A percentile compares a stretch with the other conserved stretches of the same genome.
These are phyloP conservation scores for Euclidium syriacum DNA, from an alignment of 345 rosid genomes.

Conservation along the genomic window DNA sequence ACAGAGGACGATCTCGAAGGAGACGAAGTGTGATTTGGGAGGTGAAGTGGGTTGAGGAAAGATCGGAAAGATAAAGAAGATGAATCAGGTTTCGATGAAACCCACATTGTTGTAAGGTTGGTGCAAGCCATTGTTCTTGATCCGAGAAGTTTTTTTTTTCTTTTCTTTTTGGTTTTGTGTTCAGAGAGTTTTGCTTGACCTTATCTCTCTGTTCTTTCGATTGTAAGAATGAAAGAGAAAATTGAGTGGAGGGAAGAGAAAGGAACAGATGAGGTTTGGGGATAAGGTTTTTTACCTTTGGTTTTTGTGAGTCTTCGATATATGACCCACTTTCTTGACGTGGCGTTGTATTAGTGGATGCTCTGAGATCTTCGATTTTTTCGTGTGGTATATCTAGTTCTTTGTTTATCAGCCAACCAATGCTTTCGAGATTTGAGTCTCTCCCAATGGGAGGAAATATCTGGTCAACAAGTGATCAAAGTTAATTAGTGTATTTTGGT, in stretches of 20 bases:
- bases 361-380: neutral
- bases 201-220: conserved; percentile 24
- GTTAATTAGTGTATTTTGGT: neutral
- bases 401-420: conserved; percentile 21
- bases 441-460: neutral
- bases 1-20: conserved; percentile 48
- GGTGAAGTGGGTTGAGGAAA: conserved; percentile 55
- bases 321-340: conserved; percentile 22
- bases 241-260: conserved; percentile 38
- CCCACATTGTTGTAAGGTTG: conserved; percentile 77
- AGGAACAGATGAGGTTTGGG: conserved; percentile 60
- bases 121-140: conserved; percentile 59
- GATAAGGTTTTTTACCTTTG: conserved; percentile 56
- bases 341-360: conserved; percentile 21
- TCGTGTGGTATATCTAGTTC: conserved; percentile 7
- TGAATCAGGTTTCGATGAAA: conserved; percentile 77
- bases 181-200: conserved; percentile 34
- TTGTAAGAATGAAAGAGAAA: conserved; percentile 9
- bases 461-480: conserved; percentile 4
- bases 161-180: neutral
- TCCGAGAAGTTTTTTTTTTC: neutral
- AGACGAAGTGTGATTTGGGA: conserved; percentile 38
- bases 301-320: conserved; percentile 30
- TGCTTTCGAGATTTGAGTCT: neutral
- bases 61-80: conserved; percentile 64